These are phyloP conservation scores for Wickerhamomyces sp. DNA, from an alignment of 1,139 yeast species.

Conservation along the genomic window DNA sequence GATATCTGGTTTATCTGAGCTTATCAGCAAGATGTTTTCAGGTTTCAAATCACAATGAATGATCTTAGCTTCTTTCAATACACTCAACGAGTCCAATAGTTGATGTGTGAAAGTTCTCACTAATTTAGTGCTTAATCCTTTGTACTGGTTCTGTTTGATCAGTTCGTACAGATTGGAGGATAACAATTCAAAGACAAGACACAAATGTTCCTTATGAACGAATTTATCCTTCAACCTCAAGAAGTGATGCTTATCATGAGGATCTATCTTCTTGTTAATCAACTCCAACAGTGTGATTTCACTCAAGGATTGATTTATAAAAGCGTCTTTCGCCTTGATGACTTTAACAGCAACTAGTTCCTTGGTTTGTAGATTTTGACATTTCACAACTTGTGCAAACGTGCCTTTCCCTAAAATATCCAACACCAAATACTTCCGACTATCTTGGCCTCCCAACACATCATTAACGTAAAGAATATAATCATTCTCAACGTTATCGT, in stretches of 20 bases:
- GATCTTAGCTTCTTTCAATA: conserved; percentile 75
- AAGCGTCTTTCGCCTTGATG: conserved; percentile 88
- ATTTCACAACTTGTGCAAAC: conserved; percentile 97
- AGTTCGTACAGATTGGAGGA: conserved; percentile 88
- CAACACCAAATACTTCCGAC: conserved; percentile 78
- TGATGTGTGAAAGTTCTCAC: conserved; percentile 79
- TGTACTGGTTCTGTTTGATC: conserved; percentile 88
- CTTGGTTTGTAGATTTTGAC: conserved; percentile 85
- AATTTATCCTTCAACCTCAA: conserved; percentile 81
- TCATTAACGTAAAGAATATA: conserved; percentile 93
- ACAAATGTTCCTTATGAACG: conserved; percentile 87
- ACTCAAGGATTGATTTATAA: conserved; percentile 83
- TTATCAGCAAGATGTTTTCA: conserved; percentile 79
- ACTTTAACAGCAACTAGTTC: conserved; percentile 93
- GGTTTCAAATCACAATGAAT: conserved; percentile 98
- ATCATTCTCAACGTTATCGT: conserved; percentile 84
- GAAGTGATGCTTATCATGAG: conserved; percentile 65
- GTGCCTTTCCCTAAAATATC: conserved; percentile 96
- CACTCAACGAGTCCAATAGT: conserved; percentile 71
- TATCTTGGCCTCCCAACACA: conserved; percentile 83
- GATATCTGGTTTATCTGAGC: conserved; percentile 80
- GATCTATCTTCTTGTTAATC: conserved; percentile 68
- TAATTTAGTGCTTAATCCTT: conserved; percentile 78
- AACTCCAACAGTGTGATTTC: conserved; percentile 86
- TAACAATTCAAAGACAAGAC: conserved; percentile 85